These are phyloP conservation scores for Diospyros kaki DNA, from an alignment of 148 eudicot genomes.

Conservation along the genomic window DNA sequence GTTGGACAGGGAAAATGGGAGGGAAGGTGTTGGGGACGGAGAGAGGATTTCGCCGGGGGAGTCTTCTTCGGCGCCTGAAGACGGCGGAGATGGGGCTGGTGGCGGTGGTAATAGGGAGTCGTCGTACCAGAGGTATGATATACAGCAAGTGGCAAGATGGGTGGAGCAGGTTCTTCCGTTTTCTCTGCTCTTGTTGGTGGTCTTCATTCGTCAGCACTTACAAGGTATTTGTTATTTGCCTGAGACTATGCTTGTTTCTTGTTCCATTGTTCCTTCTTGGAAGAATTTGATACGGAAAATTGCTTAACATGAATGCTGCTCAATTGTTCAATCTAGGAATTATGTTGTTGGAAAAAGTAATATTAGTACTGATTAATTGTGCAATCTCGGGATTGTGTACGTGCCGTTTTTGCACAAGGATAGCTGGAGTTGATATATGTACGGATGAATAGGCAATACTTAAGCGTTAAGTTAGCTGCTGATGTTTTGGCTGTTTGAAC, in stretches of 20 bases:
- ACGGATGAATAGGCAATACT: neutral
- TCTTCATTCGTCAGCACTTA: slow-evolving; percentile 55
- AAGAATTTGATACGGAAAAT: too few species aligned
- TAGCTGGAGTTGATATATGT: neutral
- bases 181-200: slow-evolving; percentile 44
- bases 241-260: neutral
- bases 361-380: neutral
- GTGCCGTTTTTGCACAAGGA: neutral
- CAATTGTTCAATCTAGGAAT: too few species aligned
- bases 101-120: slow-evolving; percentile 12
- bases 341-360: neutral
- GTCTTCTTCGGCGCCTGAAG: slow-evolving; percentile 3
- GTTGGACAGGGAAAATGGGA: neutral
- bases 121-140: slow-evolving; percentile 40
- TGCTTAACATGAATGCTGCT: too few species aligned
- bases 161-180: slow-evolving; percentile 54
- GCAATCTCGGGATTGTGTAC: neutral
- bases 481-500: too few species aligned
- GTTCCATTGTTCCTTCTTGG: neutral
- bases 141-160: slow-evolving; percentile 45
- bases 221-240: slow-evolving; percentile 35
- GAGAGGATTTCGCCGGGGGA: slow-evolving; percentile 10
- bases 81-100: slow-evolving; percentile 6
- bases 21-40: slow-evolving; percentile 15
- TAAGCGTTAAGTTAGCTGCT: too few species aligned